phyloP scores from a whole-genome alignment of 2,329 filamentous ascomycete genomes.

The Sclerotinia nivalis region DNA sequence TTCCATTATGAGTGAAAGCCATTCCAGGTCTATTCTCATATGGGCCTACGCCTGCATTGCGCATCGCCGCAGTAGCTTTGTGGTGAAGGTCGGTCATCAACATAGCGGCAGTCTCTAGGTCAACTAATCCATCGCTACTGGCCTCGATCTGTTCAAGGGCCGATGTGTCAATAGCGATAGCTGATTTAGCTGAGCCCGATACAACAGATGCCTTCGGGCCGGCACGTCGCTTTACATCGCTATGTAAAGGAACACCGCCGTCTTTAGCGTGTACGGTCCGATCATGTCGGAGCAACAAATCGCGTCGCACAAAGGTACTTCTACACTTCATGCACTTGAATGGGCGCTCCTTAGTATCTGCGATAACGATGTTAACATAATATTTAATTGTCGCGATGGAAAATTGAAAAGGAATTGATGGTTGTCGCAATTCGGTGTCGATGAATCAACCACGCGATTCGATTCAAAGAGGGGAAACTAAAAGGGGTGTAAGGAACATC shows the following conservation, averaged over 20 bases:
- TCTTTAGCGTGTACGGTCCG: constrained; percentile 98
- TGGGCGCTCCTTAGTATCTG: constrained; percentile 97
- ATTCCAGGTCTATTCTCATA: constrained; percentile 62
- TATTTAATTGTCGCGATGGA: neutral
- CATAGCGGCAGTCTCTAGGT: constrained; percentile 97
- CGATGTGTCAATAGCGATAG: constrained; percentile 79
- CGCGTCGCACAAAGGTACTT: constrained; percentile 96
- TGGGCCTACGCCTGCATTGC: constrained; percentile 52
- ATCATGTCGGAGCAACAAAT: constrained; percentile 94
- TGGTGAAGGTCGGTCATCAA: constrained; percentile 97
- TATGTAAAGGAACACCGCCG: constrained; percentile 88
- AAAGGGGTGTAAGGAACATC: constrained; percentile 23
- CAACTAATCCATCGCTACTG: constrained; percentile 86
- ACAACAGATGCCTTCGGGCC: constrained; percentile 66
- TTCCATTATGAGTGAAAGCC: constrained; percentile 70
- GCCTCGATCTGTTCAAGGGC: constrained; percentile 91
- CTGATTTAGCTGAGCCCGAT: constrained; percentile 69
- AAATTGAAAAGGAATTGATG: neutral
- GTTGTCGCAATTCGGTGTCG: constrained; percentile 9
- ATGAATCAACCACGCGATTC: constrained; percentile 25
- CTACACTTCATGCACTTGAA: constrained; percentile 99
- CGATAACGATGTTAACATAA: constrained; percentile 28
- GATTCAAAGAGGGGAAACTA: constrained; percentile 29
- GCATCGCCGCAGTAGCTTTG: constrained; percentile 80
- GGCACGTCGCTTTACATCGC: constrained; percentile 85